Percentiles rank a stretch among this genome's conserved stretches.
Evolutionary conservation across 768 basidiomycete genomes (phyloP).

Genomic region (Russula griseocarnosa): DNA sequence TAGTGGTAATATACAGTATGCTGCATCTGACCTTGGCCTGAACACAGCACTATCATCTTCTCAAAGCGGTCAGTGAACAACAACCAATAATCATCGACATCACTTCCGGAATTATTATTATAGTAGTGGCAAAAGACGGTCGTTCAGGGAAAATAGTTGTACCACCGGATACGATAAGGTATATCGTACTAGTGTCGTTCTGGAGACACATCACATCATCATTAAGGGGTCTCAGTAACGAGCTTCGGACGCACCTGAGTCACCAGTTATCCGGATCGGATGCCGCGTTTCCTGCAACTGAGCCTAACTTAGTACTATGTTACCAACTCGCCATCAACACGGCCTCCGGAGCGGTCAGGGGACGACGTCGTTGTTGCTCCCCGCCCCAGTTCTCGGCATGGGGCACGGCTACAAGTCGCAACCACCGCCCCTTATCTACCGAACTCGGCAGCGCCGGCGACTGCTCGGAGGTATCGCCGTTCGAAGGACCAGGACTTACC

Average conservation of each 20-base stretch:
- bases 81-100: too few species aligned
- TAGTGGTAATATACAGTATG: background rate
- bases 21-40: too few species aligned
- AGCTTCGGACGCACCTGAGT: conserved; percentile 4
- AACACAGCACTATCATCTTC: background rate
- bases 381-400: background rate
- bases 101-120: background rate
- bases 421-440: background rate
- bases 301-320: background rate
- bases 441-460: background rate
- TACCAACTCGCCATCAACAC: background rate
- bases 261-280: too few species aligned
- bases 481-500: background rate
- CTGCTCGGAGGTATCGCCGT: background rate
- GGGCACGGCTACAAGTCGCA: background rate
- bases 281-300: background rate
- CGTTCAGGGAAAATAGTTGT: background rate
- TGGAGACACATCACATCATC: too few species aligned
- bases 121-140: background rate
- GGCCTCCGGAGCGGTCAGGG: background rate
- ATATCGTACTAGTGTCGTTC: too few species aligned
- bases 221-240: background rate
- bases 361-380: background rate
- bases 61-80: background rate
- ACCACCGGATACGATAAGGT: too few species aligned